Evolutionary conservation across 2,329 filamentous ascomycete genomes (phyloP), one percentile per base, ranked within the genome.

Genomic region (Epichloe festucae): DNA sequence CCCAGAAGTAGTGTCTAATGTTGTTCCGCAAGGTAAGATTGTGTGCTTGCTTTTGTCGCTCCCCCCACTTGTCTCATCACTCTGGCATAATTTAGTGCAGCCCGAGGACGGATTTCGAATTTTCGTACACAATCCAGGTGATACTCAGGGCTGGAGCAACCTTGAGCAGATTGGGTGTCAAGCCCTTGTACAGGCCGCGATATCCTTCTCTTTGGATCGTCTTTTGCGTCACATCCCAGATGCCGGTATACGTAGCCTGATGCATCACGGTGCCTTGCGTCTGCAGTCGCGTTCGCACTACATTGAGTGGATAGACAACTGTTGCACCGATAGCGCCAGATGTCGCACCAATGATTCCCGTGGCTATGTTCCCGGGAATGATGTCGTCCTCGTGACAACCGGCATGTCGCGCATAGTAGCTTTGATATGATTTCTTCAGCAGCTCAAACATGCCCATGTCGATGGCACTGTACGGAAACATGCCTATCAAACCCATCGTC

Each of bases 401-500:
- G 10, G 79, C 69, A 36, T 76, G 70, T 53, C 79, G 81, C 12
- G 89, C 86, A 62, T 89, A 86, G 57, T 84, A 83, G 4, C 70
- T 70, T 36, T 85, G 78, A 56, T 94, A 81, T 7, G 75, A 75
- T 46, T 79, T 81, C 70, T 98, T 98, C 55, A 96, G 77, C 54
- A 93, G 82, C 69, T 98, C 93, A 63, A 97, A 98, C 0, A 89
- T 95, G 57, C 88, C 89, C 62, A 98, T 84, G 64, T 98, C 93
- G 63, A 98, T 94, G 48, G 93, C 93, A 42, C 89, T 91, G 67
- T 97, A 98, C 0, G 93, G 93, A 62, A 98, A 98, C 82, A 97
- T 96, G 65, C 93, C 93, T 48, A 96, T 72, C 4, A 98, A 76
- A 15, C 93, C 93, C 79, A 97, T 93, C 0, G 89, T 90, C 36